Evolutionary conservation across 495 filamentous ascomycete genomes (phyloP), one percentile per base, ranked within the genome.

Genomic region (Neurospora hispaniola): DNA sequence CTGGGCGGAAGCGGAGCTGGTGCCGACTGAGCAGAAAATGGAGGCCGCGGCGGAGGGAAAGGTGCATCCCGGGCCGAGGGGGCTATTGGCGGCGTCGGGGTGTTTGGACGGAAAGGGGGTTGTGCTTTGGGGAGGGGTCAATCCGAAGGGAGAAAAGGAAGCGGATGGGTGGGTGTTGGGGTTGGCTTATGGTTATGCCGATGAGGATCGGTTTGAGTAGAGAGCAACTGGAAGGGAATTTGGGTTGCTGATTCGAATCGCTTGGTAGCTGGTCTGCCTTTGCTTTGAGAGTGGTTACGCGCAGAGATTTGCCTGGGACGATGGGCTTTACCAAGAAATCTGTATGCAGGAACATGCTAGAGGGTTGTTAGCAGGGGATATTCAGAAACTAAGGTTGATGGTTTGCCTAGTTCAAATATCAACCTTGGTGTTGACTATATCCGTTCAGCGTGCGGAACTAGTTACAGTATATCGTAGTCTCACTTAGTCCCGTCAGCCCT

Each of bases 91-190:
- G 1, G 82, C 80, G 40, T 84, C 82, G 74, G 74, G 78, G 8
- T 83, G 83, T 38, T 41, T 79, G 20, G 81, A 82, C 72, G 83
- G 84, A 40, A 79, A 77, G 69, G 82, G 78, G 1, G 78, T 87
- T 4, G 79, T 88, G 41, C 20, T 88, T 5, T 89, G 86, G 86
- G 86, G 87, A 41, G 86, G 87, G 0, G 69, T 82, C 7, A 84
- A 87, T 76, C 80, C 81, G 11, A 82, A 83, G 59, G 85, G 85
- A 5, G 83, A 86, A 73, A 76, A 70, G 16, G 83, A 87, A 74
- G 84, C 82, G 0, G 86, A 88, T 78, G 87, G 86, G 20, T 88
- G 87, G 86, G 74, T 88, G 14, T 74, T 88, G 23, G 75, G 74
- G 71, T 42, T 86, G 54, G 80, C 82, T 20, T 82, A 74, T 76